These are phyloP conservation scores for Irineochytrium annulatum DNA, from an alignment of 192 early-diverging fungal species.

Conservation along the genomic window DNA sequence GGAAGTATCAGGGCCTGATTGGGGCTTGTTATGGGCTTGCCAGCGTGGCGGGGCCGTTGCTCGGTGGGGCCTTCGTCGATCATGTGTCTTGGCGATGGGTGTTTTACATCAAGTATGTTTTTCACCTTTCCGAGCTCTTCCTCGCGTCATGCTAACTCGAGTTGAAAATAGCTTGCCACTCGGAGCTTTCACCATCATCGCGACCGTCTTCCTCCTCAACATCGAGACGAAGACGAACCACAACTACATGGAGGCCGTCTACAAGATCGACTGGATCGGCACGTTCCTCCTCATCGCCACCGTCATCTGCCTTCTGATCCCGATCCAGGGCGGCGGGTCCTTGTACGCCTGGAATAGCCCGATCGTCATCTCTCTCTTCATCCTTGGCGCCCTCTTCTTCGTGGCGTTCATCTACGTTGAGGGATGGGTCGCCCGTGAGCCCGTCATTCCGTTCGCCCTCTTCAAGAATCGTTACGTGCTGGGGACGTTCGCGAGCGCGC, in stretches of 20 bases:
- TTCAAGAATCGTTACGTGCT: conserved; percentile 42
- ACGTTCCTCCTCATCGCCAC: conserved; percentile 9
- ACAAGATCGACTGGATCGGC: conserved; percentile 16
- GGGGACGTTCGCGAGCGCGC: conserved; percentile 16
- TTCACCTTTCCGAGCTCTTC: not conserved
- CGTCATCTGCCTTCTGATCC: conserved; percentile 13
- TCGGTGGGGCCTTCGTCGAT: conserved; percentile 83
- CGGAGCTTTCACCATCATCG: conserved; percentile 56
- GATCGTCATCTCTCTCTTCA: conserved; percentile 61
- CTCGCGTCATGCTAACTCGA: not conserved
- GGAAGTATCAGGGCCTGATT: conserved; percentile 72
- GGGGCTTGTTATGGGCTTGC: conserved; percentile 72
- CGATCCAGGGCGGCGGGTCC: conserved; percentile 64
- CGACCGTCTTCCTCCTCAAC: conserved; percentile 51
- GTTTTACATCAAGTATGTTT: conserved; percentile 57
- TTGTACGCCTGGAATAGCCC: conserved; percentile 55
- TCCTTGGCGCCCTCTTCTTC: conserved; percentile 47
- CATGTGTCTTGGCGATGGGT: conserved; percentile 32
- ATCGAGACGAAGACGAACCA: not conserved
- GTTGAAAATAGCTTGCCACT: conserved; percentile 58
- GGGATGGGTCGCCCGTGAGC: conserved; percentile 56
- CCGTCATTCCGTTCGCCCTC: conserved; percentile 60
- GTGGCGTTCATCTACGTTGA: conserved; percentile 60
- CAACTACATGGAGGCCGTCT: not conserved
- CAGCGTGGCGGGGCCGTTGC: conserved; percentile 73